These are phyloP conservation scores for Aspergillus tamarii DNA, from an alignment of 2,329 filamentous ascomycete species.

Conservation along the genomic window DNA sequence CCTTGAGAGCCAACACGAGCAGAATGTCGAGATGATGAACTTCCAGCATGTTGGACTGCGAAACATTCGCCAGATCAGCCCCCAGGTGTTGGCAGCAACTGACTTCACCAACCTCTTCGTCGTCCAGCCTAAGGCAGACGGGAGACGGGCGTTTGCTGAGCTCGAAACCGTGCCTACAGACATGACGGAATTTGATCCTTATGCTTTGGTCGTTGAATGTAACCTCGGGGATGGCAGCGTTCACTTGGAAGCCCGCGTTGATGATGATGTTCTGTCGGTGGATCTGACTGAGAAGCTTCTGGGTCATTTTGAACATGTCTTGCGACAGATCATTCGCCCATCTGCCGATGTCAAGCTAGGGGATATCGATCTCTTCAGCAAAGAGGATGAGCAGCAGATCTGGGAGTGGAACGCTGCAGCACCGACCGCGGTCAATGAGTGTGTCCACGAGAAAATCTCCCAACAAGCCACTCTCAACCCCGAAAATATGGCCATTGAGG, in stretches of 20 bases:
- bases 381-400: conserved; percentile 18
- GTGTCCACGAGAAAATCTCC: conserved; percentile 13
- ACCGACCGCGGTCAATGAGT: conserved; percentile 7
- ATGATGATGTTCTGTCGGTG: conserved; percentile 52
- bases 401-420: conserved; percentile 18
- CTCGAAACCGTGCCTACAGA: not conserved
- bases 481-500: conserved; percentile 20
- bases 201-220: conserved; percentile 64
- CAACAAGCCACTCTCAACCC: conserved; percentile 6
- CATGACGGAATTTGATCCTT: conserved; percentile 53
- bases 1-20: conserved; percentile 57
- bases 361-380: conserved; percentile 9
- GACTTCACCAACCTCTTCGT: conserved; percentile 45
- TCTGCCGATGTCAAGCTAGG: not conserved
- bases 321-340: conserved; percentile 2
- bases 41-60: conserved; percentile 60
- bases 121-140: conserved; percentile 27
- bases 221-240: conserved; percentile 57
- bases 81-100: conserved; percentile 40
- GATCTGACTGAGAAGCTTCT: conserved; percentile 7
- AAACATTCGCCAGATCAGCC: conserved; percentile 53
- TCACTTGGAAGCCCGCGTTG: conserved; percentile 54
- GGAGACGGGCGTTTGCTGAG: not conserved
- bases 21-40: conserved; percentile 57
- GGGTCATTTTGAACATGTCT: conserved; percentile 5